These are phyloP conservation scores for Apophysomyces ossiformis DNA, from an alignment of 371 early-diverging fungal genomes.

Conservation along the genomic window DNA sequence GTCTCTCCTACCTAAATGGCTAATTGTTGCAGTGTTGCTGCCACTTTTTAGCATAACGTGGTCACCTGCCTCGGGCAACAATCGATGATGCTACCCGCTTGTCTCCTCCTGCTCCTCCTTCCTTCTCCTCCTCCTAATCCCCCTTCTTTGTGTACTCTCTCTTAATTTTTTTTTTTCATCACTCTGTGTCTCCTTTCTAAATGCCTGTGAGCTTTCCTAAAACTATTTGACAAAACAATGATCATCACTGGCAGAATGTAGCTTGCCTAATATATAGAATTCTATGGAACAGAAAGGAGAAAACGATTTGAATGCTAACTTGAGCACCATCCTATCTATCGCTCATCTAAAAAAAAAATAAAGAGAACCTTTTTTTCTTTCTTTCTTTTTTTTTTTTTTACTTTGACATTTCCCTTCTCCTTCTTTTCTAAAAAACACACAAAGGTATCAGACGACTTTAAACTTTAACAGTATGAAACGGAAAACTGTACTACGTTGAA, in stretches of 20 bases:
- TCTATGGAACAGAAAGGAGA: not conserved
- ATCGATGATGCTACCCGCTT: not conserved
- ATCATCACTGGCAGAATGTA: not conserved
- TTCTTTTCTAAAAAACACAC: no score
- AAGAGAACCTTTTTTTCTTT: no score
- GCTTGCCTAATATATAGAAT: not conserved
- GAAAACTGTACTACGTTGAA: no score
- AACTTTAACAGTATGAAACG: no score
- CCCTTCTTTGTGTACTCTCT: no score
- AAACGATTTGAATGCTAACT: not conserved
- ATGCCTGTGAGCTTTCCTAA: conserved; percentile 3
- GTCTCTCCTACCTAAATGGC: not conserved
- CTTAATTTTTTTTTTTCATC: no score
- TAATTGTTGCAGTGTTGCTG: not conserved
- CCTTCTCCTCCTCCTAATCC: no score
- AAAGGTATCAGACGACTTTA: no score
- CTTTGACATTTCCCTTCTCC: no score
- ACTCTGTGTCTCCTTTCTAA: not conserved
- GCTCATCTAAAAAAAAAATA: no score
- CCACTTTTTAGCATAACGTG: not conserved
- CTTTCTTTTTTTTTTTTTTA: no score
- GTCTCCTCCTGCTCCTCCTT: no score
- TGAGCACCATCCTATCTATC: not conserved
- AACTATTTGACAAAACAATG: not conserved
- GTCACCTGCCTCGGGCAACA: conserved; percentile 6